Conservation (phyloP, 768 basidiomycete species). For the Boletus insuetus region DNA sequence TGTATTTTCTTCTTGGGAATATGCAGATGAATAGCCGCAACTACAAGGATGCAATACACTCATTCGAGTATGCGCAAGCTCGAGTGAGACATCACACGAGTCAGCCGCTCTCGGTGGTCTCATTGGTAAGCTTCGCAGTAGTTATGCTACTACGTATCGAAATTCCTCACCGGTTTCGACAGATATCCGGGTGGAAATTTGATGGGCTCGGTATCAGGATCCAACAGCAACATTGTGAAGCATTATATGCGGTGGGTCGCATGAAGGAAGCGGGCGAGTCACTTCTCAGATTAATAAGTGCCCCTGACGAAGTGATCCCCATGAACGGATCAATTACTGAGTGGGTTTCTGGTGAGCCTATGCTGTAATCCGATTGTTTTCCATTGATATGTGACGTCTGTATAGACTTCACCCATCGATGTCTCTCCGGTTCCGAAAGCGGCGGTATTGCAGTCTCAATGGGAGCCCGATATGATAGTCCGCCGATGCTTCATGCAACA, state of each 20-base stretch:
- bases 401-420: background rate
- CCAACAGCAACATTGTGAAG: background rate
- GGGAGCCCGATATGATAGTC: background rate
- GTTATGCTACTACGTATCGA: no score
- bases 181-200: slow-evolving; percentile 1
- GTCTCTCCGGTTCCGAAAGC: background rate
- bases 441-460: background rate
- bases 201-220: background rate
- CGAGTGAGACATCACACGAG: background rate
- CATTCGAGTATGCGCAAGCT: background rate
- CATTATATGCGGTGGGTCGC: background rate
- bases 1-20: background rate
- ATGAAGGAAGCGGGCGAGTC: background rate
- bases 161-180: background rate
- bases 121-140: background rate
- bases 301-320: background rate
- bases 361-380: no score
- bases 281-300: background rate
- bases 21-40: background rate
- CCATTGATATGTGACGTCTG: background rate
- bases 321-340: no score
- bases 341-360: background rate
- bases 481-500: background rate
- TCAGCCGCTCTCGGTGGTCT: background rate
- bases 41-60: background rate